phyloP scores from a whole-genome alignment of 371 early-diverging fungal genomes.

The Mortierella sp. region DNA sequence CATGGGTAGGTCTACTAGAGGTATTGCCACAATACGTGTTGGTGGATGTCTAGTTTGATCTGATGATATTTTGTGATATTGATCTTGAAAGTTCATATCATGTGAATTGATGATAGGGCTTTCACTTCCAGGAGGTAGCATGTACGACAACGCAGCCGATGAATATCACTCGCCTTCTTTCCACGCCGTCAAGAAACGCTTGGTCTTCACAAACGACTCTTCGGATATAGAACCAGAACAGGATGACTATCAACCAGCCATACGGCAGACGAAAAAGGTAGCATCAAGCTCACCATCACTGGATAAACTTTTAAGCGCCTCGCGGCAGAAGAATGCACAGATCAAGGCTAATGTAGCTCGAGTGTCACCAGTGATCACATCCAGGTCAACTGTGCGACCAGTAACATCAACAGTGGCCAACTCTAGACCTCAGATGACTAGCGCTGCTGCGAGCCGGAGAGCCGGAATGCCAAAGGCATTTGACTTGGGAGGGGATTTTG shows the following conservation, averaged over 20 bases:
- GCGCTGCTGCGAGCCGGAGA: background rate
- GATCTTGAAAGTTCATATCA: background rate
- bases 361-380: background rate
- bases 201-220: conserved; percentile 35
- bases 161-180: conserved; percentile 46
- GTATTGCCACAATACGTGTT: conserved; percentile 1
- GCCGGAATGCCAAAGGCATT: conserved; percentile 32
- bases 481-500: conserved; percentile 26
- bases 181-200: conserved; percentile 33
- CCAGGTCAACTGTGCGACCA: background rate
- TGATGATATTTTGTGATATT: background rate
- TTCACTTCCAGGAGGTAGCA: conserved; percentile 6
- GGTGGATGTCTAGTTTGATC: background rate
- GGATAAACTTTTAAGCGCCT: conserved; percentile 23
- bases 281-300: conserved; percentile 24
- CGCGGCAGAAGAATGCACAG: conserved; percentile 20
- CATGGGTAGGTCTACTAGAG: background rate
- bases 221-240: conserved; percentile 17
- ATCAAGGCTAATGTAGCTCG: conserved; percentile 2
- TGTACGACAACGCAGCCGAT: conserved; percentile 18
- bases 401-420: background rate
- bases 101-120: conserved; percentile 6
- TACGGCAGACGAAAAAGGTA: background rate
- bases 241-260: conserved; percentile 1
- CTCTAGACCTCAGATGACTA: conserved; percentile 11